phyloP scores from a whole-genome alignment of 306 rosid species.

The Cucurbita moschata region DNA sequence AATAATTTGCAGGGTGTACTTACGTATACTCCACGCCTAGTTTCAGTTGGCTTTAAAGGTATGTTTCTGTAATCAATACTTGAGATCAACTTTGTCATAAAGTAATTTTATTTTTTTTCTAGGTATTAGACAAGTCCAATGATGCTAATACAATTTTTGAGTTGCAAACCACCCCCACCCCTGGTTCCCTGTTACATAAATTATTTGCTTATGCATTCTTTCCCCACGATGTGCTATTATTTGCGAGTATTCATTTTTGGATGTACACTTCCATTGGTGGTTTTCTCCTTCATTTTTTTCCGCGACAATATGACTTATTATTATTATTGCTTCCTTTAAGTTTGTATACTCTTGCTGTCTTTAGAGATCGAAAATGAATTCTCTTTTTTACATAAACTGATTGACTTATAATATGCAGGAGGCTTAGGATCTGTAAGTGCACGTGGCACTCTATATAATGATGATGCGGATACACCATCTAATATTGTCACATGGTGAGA shows the following conservation, averaged over 20 bases:
- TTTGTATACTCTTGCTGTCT: no score
- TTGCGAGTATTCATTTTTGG: no score
- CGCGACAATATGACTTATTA: no score
- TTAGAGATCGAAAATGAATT: no score
- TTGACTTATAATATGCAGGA: constrained; percentile 30
- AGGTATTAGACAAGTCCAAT: not conserved
- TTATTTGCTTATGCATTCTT: no score
- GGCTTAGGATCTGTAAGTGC: constrained; percentile 85
- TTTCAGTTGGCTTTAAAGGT: constrained; percentile 77
- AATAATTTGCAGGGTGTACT: constrained; percentile 37
- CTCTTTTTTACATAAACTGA: not conserved
- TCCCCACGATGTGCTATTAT: no score
- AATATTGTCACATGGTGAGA: constrained; percentile 61
- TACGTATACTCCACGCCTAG: constrained; percentile 74
- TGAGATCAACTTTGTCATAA: not conserved
- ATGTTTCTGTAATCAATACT: constrained; percentile 9
- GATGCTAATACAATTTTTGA: constrained; percentile 1
- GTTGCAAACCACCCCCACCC: not conserved
- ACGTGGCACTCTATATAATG: constrained; percentile 49
- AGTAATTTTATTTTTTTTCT: not conserved
- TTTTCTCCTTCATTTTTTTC: no score
- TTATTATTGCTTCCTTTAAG: no score
- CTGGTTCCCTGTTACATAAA: no score
- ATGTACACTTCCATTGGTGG: no score
- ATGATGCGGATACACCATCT: constrained; percentile 27